Percentiles rank a stretch among this genome's conserved stretches.
Evolutionary conservation across 108 stramenopile species (phyloP).

Genomic region (Fragilariopsis cylindrus): DNA sequence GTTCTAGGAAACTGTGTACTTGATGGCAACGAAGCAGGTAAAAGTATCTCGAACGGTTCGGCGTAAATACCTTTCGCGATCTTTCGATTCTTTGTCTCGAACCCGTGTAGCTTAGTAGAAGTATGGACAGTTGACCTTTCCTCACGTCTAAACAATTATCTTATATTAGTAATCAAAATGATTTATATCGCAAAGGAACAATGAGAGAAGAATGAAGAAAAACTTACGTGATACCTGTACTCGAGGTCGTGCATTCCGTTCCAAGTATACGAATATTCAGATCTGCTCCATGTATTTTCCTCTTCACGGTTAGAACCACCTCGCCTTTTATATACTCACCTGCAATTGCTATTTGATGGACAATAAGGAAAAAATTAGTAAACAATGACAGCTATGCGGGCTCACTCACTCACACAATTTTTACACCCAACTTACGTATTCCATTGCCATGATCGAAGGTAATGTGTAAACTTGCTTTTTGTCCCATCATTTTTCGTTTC

Average conservation of each 20-base stretch:
- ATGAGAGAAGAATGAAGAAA: not conserved
- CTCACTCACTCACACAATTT: slow-evolving; percentile 1
- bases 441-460: slow-evolving; percentile 21
- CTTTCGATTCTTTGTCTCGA: not conserved
- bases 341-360: slow-evolving; percentile 7
- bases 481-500: slow-evolving; percentile 13
- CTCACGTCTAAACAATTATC: not conserved
- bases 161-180: not conserved
- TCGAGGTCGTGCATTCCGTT: slow-evolving; percentile 14
- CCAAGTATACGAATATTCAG: slow-evolving; percentile 18
- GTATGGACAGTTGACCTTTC: slow-evolving; percentile 21
- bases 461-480: slow-evolving; percentile 22
- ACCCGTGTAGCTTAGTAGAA: slow-evolving; percentile 11
- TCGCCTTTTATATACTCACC: slow-evolving; percentile 16
- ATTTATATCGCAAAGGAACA: not conserved
- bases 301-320: slow-evolving; percentile 20
- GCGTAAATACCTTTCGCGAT: slow-evolving; percentile 13
- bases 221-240: not conserved
- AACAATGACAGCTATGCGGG: not conserved
- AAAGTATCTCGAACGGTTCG: slow-evolving; percentile 17
- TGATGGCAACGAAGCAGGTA: slow-evolving; percentile 29
- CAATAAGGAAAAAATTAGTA: not conserved
- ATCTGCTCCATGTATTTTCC: slow-evolving; percentile 11
- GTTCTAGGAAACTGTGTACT: slow-evolving; percentile 24
- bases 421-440: too few relatives aligned